These are phyloP conservation scores for Penicillium sclerotiorum DNA, from an alignment of 2,329 filamentous ascomycete species.

Conservation along the genomic window DNA sequence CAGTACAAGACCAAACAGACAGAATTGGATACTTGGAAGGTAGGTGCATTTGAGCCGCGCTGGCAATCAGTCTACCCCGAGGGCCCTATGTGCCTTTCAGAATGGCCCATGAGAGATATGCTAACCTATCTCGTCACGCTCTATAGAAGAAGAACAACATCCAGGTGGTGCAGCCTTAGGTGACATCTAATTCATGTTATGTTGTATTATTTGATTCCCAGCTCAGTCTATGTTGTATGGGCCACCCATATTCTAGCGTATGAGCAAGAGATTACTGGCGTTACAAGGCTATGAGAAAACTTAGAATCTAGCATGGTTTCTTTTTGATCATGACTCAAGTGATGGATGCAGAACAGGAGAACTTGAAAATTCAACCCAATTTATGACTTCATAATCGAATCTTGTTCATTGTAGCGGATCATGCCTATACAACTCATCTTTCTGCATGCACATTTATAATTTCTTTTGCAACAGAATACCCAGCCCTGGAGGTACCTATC, in stretches of 20 bases:
- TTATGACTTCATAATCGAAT: no score
- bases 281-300: slow-evolving; percentile 20
- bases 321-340: slow-evolving; percentile 11
- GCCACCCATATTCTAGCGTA: slow-evolving; percentile 1
- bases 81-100: background rate
- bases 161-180: slow-evolving; percentile 50
- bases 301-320: slow-evolving; percentile 23
- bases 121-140: slow-evolving; percentile 10
- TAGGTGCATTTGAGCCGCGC: no score
- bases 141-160: slow-evolving; percentile 53
- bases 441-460: background rate
- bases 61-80: background rate
- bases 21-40: slow-evolving; percentile 98
- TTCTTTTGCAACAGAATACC: no score
- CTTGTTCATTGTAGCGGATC: no score
- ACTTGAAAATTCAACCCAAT: background rate
- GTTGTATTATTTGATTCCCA: slow-evolving; percentile 14
- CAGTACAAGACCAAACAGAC: slow-evolving; percentile 94
- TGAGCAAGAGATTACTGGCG: slow-evolving; percentile 19
- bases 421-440: background rate
- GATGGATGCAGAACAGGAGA: no score
- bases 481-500: no score
- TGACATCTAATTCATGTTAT: background rate
- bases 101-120: background rate
- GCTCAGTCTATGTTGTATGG: background rate